A percentile compares a stretch with the other conserved stretches of the same genome.
These are phyloP conservation scores for Sanghuangporus sanghuang DNA, from an alignment of 1,284 basidiomycete genomes.

Conservation along the genomic window DNA sequence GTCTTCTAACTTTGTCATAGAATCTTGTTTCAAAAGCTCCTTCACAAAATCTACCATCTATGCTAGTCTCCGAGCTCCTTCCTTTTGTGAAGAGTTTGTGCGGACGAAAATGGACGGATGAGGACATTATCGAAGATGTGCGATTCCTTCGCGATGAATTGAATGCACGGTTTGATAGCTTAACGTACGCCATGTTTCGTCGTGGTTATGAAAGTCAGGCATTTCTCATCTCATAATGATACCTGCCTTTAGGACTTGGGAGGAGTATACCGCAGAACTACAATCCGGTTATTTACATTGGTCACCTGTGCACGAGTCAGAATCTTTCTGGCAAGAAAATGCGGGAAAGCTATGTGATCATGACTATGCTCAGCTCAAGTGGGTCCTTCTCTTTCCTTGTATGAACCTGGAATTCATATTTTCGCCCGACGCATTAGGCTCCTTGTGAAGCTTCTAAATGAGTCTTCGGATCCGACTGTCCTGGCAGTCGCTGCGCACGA, in stretches of 20 bases:
- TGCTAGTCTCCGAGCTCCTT: constrained; percentile 86
- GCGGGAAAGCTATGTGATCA: constrained; percentile 79
- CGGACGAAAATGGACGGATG: constrained; percentile 89
- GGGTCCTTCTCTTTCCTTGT: constrained; percentile 19
- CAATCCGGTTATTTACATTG: constrained; percentile 88
- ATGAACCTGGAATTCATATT: neutral
- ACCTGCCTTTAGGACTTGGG: constrained; percentile 68
- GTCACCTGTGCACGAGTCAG: constrained; percentile 93
- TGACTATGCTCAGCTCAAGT: constrained; percentile 81
- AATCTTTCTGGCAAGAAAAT: constrained; percentile 98
- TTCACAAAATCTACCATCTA: constrained; percentile 80
- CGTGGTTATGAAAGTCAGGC: neutral
- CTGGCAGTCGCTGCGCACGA: constrained; percentile 90
- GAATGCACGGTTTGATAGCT: constrained; percentile 74
- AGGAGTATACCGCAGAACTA: constrained; percentile 92
- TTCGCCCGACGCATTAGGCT: constrained; percentile 38
- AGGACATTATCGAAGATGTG: constrained; percentile 91
- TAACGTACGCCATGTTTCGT: constrained; percentile 58
- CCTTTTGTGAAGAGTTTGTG: constrained; percentile 84
- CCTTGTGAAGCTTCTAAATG: constrained; percentile 67
- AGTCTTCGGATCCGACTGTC: constrained; percentile 69
- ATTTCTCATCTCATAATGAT: neutral
- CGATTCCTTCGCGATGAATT: constrained; percentile 83
- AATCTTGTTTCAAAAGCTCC: constrained; percentile 86
- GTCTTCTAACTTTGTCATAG: constrained; percentile 34